Conservation (phyloP, 441 rosid genomes). For the Corymbia calophylla region DNA sequence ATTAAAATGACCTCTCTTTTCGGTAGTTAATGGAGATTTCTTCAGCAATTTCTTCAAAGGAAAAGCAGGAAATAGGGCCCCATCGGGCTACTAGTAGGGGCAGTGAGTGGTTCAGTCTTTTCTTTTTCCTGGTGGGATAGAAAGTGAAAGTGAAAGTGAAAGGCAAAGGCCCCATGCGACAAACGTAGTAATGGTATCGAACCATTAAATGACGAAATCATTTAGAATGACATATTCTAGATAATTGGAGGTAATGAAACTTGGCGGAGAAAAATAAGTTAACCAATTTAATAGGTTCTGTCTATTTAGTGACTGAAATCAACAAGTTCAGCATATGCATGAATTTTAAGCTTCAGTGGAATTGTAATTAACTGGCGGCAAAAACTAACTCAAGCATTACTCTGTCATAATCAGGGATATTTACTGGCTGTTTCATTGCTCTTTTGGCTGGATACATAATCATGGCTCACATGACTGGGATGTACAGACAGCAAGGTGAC, state of each 20-base stretch:
- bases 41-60: background rate
- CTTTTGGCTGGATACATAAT: conserved; percentile 80
- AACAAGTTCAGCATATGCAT: background rate
- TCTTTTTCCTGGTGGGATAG: background rate
- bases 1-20: background rate
- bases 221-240: background rate
- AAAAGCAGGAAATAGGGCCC: background rate
- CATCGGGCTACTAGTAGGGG: background rate
- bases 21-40: background rate
- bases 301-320: background rate
- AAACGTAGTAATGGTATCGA: background rate
- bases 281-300: background rate
- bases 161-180: background rate
- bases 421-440: conserved; percentile 86
- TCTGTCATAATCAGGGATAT: conserved; percentile 51
- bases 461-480: conserved; percentile 87
- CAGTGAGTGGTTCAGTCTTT: background rate
- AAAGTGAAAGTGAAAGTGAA: background rate
- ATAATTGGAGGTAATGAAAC: background rate
- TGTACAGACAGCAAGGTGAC: conserved; percentile 58
- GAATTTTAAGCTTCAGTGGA: background rate
- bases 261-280: background rate
- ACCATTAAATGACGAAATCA: background rate
- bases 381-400: background rate
- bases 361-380: background rate